Base-by-base conservation (phyloP, 139 green algal species). In the Chlorella sp. region DNA sequence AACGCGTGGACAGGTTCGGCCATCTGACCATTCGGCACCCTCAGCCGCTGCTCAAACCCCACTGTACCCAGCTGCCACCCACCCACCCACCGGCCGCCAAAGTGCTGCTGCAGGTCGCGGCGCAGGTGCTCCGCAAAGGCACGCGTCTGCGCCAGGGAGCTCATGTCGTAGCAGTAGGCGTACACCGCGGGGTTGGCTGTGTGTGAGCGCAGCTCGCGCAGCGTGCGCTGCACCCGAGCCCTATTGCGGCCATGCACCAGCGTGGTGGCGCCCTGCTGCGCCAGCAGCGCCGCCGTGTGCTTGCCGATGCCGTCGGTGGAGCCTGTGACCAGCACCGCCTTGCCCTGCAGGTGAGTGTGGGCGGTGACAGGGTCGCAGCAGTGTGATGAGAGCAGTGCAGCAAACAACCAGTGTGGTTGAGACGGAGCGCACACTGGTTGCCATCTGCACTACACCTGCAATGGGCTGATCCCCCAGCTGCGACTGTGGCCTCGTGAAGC, bases 241-340 rank as follows among this genome's bases (percentile, higher is more conserved):
- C 8, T 4, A 30, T 67, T 87, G 46, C 92, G 85, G 43, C 92
- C 92, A 75, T 95, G 92, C 26, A 95, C 69, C 19, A 95, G 67
- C 16, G 95, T 91, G 11, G 80, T 90, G 6, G 85, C 88, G 26
- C 89, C 91, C 30, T 77, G 72, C 43, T 67, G 30, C 22, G 92
- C 93, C 4, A 95, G 81, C 41, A 81, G 86, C 36, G 40, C 65
- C 0, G 89, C 89, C 0, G 93, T 95, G 73, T 94, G 88, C 65
- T 51, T 72, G 22, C 93, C 93, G 38, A 95, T 94, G n/a, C 92
- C 92, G 73, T 92, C 82, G 26, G 88, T 93, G n/a, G 48, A 81
- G 43, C 90, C 91, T 14, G 92, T 94, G 1, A 94, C 83, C 20
- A 94, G 73, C 46, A 84, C 89, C 1, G 81, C 88, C 60, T 83